A percentile compares a stretch with the other conserved stretches of the same genome.
These are phyloP conservation scores for Francoa sonchifolia DNA, from an alignment of 441 rosid species.

Conservation along the genomic window DNA sequence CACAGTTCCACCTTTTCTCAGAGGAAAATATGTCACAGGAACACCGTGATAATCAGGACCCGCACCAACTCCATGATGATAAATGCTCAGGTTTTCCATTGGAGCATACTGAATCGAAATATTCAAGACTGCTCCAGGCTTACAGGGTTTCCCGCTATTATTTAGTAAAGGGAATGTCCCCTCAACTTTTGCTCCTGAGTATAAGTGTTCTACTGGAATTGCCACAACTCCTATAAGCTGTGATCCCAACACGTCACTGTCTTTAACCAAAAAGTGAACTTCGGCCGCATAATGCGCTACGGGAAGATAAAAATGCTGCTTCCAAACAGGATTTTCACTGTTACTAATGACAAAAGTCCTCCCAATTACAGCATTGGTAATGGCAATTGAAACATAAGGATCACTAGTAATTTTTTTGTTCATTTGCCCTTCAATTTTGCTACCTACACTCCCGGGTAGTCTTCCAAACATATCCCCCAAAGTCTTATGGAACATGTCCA, in stretches of 20 bases:
- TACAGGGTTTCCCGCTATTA: constrained; percentile 39
- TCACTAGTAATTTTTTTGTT: constrained; percentile 48
- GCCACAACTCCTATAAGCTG: constrained; percentile 49
- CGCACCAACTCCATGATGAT: constrained; percentile 32
- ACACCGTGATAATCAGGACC: constrained; percentile 37
- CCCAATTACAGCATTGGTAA: constrained; percentile 40
- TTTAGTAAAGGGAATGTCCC: constrained; percentile 43
- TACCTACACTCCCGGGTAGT: constrained; percentile 16
- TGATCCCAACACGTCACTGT: constrained; percentile 42
- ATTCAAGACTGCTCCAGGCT: constrained; percentile 39
- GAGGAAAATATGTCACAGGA: constrained; percentile 50
- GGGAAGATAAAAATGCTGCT: constrained; percentile 47
- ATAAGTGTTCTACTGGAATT: constrained; percentile 35
- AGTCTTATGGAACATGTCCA: constrained; percentile 42
- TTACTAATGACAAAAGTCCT: constrained; percentile 51
- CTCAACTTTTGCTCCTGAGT: constrained; percentile 29
- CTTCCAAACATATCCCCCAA: constrained; percentile 34
- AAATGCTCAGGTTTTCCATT: constrained; percentile 22
- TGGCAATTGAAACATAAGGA: constrained; percentile 46
- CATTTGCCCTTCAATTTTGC: constrained; percentile 29
- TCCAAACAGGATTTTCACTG: constrained; percentile 49
- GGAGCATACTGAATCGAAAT: constrained; percentile 42
- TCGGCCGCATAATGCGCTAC: constrained; percentile 50
- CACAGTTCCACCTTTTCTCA: constrained; percentile 46
- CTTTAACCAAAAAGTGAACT: constrained; percentile 51